Base-by-base conservation (phyloP, 2,329 filamentous ascomycete genomes). In the Trichoderma atrobrunneum region DNA sequence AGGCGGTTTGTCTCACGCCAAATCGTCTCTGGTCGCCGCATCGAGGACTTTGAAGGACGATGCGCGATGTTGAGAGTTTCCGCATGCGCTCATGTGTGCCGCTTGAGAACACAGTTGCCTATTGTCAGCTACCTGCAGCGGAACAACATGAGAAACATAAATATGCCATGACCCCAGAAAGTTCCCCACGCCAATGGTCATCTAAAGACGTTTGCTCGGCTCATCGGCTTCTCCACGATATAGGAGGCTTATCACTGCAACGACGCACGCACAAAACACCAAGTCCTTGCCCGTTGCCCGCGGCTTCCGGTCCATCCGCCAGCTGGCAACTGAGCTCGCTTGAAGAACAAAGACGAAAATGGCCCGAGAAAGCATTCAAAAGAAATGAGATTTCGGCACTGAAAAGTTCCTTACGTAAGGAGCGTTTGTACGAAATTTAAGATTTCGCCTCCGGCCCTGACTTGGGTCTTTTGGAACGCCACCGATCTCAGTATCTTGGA, bases 341-440 rank as follows among this genome's bases (percentile, higher is more conserved):
- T 51, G 26, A 36, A 36, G 11, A 64, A 56, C 60, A 70, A 56
- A 39, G 36, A 70, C 68, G 68, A 28, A 28, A 57, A 59, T n/a
- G 30, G 36, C 51, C 51, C 32, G 34, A 51, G 43, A 24, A 21
- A 51, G n/a, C 43, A 51, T 51, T 51, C 43, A 51, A 54, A 57
- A 24, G 21, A 24, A 64, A 48, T 26, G 36, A 64, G 24, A 32
- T 12, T 54, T 36, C 26, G n/a, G n/a, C 28, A 48, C n/a, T 18
- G 36, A 60, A 30, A 16, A 24, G 30, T 21, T 57, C 68, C 68
- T 70, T 70, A 70, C 68, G 68, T 70, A 70, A 70, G 68, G 68
- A 32, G 16, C 30, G 24, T 32, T 21, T 67, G n/a, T 14, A 24
- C 21, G 16, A 34, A 54, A 67, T 51, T 64, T 51, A 43, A 39